Conservation (phyloP, 2,329 filamentous ascomycete species). For the Stagonosporopsis cucurbitacearum region DNA sequence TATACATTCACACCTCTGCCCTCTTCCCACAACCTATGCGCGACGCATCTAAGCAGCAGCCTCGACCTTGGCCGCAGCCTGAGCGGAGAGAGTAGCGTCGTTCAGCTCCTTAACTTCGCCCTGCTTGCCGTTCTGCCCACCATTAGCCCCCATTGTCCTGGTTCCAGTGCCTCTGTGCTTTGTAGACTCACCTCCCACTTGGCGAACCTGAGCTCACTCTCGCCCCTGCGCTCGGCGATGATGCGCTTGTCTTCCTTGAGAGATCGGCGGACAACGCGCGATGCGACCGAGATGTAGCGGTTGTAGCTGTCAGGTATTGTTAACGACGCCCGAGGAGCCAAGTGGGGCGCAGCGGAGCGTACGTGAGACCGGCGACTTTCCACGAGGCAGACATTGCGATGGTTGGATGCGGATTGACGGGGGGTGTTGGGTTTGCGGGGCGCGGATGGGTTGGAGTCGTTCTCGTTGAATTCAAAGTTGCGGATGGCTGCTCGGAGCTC, state of each 20-base stretch:
- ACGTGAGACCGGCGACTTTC: slow-evolving; percentile 98
- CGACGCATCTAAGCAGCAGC: slow-evolving; percentile 35
- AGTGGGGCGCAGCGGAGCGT: slow-evolving; percentile 54
- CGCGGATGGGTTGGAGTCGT: slow-evolving; percentile 36
- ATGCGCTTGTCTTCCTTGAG: slow-evolving; percentile 95
- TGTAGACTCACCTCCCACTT: slow-evolving; percentile 87
- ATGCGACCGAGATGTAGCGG: slow-evolving; percentile 95
- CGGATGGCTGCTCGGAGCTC: slow-evolving; percentile 39
- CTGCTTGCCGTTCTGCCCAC: slow-evolving; percentile 87
- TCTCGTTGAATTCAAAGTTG: slow-evolving; percentile 38
- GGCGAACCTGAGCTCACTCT: slow-evolving; percentile 86
- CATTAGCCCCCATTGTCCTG: slow-evolving; percentile 40
- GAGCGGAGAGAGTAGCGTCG: slow-evolving; percentile 57
- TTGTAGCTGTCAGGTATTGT: slow-evolving; percentile 78
- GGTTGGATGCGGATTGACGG: slow-evolving; percentile 41
- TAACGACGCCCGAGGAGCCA: slow-evolving; percentile 29
- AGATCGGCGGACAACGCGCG: slow-evolving; percentile 93
- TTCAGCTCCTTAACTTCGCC: slow-evolving; percentile 79
- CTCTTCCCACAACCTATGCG: slow-evolving; percentile 11
- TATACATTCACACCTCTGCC: slow-evolving; percentile 40
- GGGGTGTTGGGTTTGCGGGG: slow-evolving; percentile 31
- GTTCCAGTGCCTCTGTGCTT: slow-evolving; percentile 12
- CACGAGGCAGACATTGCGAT: slow-evolving; percentile 93
- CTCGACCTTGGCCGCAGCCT: slow-evolving; percentile 51
- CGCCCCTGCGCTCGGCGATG: slow-evolving; percentile 84